Percentiles rank a stretch among this genome's conserved stretches.
Conservation (phyloP, 75 land plant genomes). For the Gnetum montanum region DNA sequence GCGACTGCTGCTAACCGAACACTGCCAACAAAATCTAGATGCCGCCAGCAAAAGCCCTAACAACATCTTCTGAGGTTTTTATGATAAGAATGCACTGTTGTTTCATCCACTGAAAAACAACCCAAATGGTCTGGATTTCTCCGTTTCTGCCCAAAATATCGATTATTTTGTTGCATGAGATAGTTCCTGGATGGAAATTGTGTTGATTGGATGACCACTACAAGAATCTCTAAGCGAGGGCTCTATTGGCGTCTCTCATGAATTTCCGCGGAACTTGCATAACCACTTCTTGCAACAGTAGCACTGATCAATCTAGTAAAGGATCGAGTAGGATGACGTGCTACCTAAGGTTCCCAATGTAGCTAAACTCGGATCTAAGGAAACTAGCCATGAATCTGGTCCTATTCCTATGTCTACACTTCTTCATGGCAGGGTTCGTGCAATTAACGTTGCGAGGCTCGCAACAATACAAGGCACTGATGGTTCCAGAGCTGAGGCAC, state of each 20-base stretch:
- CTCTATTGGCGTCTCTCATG: neutral
- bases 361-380: neutral
- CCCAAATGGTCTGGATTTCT: constrained; percentile 32
- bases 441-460: neutral
- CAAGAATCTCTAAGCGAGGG: constrained; percentile 1
- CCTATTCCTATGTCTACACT: neutral
- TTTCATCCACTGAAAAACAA: constrained; percentile 5
- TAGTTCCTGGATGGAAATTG: constrained; percentile 22
- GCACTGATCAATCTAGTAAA: neutral
- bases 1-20: too few species aligned
- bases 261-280: neutral
- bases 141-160: constrained; percentile 20
- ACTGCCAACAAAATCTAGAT: constrained; percentile 37
- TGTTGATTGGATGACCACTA: constrained; percentile 17
- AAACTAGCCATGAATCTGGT: neutral
- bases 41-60: constrained; percentile 18
- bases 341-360: neutral
- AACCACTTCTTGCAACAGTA: neutral
- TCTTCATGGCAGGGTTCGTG: neutral
- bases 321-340: neutral
- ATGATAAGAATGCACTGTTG: constrained; percentile 8
- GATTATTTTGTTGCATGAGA: constrained; percentile 27
- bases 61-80: constrained; percentile 13
- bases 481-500: neutral
- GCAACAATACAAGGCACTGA: neutral